Evolutionary conservation across 139 green algal genomes (phyloP).

Genomic region (Parachlorella kessleri): DNA sequence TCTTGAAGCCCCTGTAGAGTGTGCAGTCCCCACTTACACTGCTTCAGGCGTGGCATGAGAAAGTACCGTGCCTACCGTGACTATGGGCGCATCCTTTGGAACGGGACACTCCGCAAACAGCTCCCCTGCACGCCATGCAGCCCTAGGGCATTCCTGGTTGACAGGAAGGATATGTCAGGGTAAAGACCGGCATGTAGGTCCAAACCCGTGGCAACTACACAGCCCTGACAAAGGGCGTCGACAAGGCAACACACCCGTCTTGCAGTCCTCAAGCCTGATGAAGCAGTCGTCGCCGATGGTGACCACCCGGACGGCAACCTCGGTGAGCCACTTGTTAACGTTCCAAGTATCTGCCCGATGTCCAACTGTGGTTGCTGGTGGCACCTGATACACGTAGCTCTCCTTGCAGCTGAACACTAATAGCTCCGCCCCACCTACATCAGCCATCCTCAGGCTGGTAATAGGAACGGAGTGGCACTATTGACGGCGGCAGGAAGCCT

Average conservation of each 20-base stretch:
- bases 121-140: slow-evolving; percentile 34
- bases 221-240: neutral
- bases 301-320: slow-evolving; percentile 36
- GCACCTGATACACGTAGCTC: slow-evolving; percentile 66
- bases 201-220: neutral
- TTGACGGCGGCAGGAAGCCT: too few relatives aligned
- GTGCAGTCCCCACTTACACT: too few relatives aligned
- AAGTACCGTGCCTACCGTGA: too few relatives aligned
- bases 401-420: slow-evolving; percentile 47
- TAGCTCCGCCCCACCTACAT: too few relatives aligned
- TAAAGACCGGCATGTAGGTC: neutral
- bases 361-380: slow-evolving; percentile 53
- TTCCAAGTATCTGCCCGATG: slow-evolving; percentile 76
- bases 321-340: slow-evolving; percentile 69
- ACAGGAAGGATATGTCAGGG: neutral
- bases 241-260: slow-evolving; percentile 16
- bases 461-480: too few relatives aligned
- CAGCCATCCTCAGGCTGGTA: too few relatives aligned
- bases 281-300: slow-evolving; percentile 27
- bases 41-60: too few relatives aligned
- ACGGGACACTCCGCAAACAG: slow-evolving; percentile 82
- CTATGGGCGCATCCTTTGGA: slow-evolving; percentile 47
- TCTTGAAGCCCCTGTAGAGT: too few relatives aligned
- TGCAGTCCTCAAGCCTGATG: slow-evolving; percentile 33
- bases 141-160: neutral